These are phyloP conservation scores for Cutaneotrichosporon curvatum DNA, from an alignment of 1,284 basidiomycete species.

Conservation along the genomic window DNA sequence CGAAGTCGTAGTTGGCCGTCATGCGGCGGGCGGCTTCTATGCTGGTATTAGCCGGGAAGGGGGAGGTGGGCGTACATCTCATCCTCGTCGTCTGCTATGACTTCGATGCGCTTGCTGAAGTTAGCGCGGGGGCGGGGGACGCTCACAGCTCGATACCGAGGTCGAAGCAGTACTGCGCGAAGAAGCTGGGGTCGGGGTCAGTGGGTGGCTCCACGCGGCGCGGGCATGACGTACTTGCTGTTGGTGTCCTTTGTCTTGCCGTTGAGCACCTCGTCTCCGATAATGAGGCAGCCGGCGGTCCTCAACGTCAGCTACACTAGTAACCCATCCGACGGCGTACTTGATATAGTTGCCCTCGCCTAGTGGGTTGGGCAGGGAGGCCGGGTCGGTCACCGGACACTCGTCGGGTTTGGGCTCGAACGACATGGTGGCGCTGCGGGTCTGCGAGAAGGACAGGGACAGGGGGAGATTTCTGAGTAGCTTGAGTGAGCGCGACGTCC, in stretches of 20 bases:
- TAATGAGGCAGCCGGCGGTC: conserved; percentile 45
- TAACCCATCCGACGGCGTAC: too few species aligned
- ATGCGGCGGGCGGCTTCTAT: conserved; percentile 77
- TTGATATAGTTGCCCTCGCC: conserved; percentile 63
- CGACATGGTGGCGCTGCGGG: conserved; percentile 9
- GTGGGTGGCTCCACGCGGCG: too few species aligned
- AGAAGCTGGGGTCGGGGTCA: conserved; percentile 51
- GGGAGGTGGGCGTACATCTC: conserved; percentile 62
- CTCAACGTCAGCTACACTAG: conserved; percentile 13
- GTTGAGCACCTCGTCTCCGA: conserved; percentile 49
- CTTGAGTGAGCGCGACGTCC: too few species aligned
- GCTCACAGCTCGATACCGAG: conserved; percentile 76
- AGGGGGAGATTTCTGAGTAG: neutral
- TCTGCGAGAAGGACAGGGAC: neutral
- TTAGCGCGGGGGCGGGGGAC: neutral
- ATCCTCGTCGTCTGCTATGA: conserved; percentile 81
- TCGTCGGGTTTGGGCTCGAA: conserved; percentile 5
- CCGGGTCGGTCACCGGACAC: conserved; percentile 29
- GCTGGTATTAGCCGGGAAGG: conserved; percentile 45
- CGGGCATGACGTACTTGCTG: conserved; percentile 43
- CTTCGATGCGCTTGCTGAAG: conserved; percentile 73
- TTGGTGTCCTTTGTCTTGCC: conserved; percentile 68
- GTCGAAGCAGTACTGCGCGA: conserved; percentile 80
- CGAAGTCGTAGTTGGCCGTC: conserved; percentile 76
- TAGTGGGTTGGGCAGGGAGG: conserved; percentile 51